phyloP scores from a whole-genome alignment of 2,329 filamentous ascomycete genomes.

The Graphilbum sp. region DNA sequence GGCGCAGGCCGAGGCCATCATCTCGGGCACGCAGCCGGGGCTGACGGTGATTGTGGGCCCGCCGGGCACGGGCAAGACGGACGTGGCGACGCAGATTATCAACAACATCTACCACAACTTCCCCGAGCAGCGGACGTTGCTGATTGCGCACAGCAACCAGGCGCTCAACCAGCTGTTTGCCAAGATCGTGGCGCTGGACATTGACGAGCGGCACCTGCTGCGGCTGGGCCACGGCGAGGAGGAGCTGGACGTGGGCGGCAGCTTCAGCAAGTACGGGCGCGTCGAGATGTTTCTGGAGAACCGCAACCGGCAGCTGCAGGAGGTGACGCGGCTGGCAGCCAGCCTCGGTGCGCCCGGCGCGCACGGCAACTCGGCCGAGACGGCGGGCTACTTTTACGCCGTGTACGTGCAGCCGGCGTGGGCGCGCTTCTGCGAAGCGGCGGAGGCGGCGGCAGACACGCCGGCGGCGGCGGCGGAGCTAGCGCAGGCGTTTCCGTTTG shows the following conservation, averaged over 20 bases:
- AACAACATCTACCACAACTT: slow-evolving; percentile 99
- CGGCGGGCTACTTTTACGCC: slow-evolving; percentile 87
- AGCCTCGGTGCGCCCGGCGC: slow-evolving; percentile 80
- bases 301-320: slow-evolving; percentile 56
- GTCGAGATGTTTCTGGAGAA: slow-evolving; percentile 94
- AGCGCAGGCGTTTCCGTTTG: slow-evolving; percentile 68
- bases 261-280: slow-evolving; percentile 84
- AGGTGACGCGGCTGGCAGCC: slow-evolving; percentile 72
- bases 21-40: slow-evolving; percentile 85
- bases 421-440: slow-evolving; percentile 77
- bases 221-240: slow-evolving; percentile 91
- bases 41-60: slow-evolving; percentile 88
- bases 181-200: slow-evolving; percentile 92
- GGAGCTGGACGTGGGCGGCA: slow-evolving; percentile 70
- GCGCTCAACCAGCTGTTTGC: slow-evolving; percentile 94
- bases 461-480: slow-evolving; percentile 45
- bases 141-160: slow-evolving; percentile 95
- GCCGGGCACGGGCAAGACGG: slow-evolving; percentile 96
- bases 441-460: slow-evolving; percentile 42
- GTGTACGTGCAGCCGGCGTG: slow-evolving; percentile 83
- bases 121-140: slow-evolving; percentile 73
- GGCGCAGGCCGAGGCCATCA: slow-evolving; percentile 80
- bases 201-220: slow-evolving; percentile 85
- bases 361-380: slow-evolving; percentile 94
- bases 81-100: slow-evolving; percentile 96